phyloP scores from a whole-genome alignment of 331 rosid species.

The Cydonia oblonga region DNA sequence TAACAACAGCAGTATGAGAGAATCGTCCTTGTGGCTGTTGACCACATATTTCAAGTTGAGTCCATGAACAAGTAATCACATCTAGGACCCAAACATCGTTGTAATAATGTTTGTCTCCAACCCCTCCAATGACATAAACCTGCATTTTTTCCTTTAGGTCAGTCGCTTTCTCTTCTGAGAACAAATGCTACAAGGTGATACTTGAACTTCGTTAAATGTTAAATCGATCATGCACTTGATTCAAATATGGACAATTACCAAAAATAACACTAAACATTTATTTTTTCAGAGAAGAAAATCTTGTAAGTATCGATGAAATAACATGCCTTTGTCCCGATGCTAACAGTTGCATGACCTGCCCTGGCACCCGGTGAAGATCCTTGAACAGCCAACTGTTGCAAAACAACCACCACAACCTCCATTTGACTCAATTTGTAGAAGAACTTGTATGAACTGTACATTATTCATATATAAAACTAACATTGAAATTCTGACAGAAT shows the following conservation, averaged over 20 bases:
- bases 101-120: slow-evolving; percentile 77
- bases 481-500: not conserved
- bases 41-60: slow-evolving; percentile 56
- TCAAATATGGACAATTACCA: too few relatives aligned
- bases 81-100: slow-evolving; percentile 86
- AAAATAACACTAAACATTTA: too few relatives aligned
- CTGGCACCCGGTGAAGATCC: slow-evolving; percentile 86
- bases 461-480: not conserved
- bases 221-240: too few relatives aligned
- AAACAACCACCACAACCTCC: slow-evolving; percentile 10
- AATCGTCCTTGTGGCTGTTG: slow-evolving; percentile 82
- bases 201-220: too few relatives aligned
- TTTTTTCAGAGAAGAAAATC: too few relatives aligned
- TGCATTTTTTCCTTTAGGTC: slow-evolving; percentile 11
- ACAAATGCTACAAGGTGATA: too few relatives aligned
- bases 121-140: slow-evolving; percentile 85
- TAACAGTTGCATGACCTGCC: slow-evolving; percentile 90
- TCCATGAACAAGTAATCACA: slow-evolving; percentile 63
- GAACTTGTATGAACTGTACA: not conserved
- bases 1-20: slow-evolving; percentile 82
- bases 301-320: not conserved
- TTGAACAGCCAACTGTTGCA: slow-evolving; percentile 58
- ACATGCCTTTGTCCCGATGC: slow-evolving; percentile 68
- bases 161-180: too few relatives aligned
- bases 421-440: not conserved